Conservation (phyloP, 371 early-diverging fungal genomes). For the Mortierella sp. region DNA sequence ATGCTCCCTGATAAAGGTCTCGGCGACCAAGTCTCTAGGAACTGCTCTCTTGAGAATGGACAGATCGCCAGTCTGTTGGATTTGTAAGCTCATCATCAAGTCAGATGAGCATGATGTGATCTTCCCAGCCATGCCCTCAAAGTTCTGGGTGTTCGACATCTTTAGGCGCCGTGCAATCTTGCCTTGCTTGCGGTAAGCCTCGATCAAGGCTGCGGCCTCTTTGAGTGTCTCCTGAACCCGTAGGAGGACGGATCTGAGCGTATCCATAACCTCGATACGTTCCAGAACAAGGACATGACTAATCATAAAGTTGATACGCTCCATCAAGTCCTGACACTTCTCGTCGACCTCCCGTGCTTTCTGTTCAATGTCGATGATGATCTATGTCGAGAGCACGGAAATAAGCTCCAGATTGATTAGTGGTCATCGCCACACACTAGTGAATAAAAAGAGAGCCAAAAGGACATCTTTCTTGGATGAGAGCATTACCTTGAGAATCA, state of each 20-base stretch:
- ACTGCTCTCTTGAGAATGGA: constrained; percentile 41
- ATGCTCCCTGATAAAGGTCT: constrained; percentile 31
- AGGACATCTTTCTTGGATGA: too few species aligned
- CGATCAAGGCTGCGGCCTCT: constrained; percentile 48
- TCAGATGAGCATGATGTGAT: constrained; percentile 51
- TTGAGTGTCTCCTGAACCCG: constrained; percentile 53
- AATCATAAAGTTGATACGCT: constrained; percentile 59
- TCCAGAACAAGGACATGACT: constrained; percentile 51
- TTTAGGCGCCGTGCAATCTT: constrained; percentile 55
- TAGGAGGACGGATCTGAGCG: constrained; percentile 34
- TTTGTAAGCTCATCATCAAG: constrained; percentile 57
- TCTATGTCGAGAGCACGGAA: background rate
- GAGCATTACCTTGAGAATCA: constrained; percentile 19
- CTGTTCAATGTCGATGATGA: constrained; percentile 58
- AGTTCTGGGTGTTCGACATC: constrained; percentile 55
- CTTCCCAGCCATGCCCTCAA: constrained; percentile 31
- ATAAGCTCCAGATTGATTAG: too few species aligned
- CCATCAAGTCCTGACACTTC: constrained; percentile 56
- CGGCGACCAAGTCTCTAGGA: constrained; percentile 35
- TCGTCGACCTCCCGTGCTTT: constrained; percentile 54
- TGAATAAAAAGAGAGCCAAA: too few species aligned
- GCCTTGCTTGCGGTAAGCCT: constrained; percentile 55
- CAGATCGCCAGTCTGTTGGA: constrained; percentile 56
- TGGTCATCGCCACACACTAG: too few species aligned
- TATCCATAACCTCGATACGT: constrained; percentile 25